Evolutionary conservation across 2,329 filamentous ascomycete species (phyloP), one percentile per base, ranked within the genome.

Genomic region (Cladophialophora yegresii): DNA sequence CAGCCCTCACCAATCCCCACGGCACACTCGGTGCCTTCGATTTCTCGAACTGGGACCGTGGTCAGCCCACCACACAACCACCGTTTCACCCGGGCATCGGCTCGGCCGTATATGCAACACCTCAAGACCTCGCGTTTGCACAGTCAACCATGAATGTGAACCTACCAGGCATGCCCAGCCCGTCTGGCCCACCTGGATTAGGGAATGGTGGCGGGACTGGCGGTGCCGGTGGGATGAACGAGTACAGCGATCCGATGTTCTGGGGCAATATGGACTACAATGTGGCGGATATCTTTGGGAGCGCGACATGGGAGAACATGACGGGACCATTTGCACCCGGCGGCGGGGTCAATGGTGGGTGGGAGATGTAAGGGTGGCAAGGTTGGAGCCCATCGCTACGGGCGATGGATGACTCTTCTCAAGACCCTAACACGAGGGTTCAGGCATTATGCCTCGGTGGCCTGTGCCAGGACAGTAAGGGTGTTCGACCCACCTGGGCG

Each of bases 191-290:
- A 22, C 30, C 30, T 23, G 55, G 54, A 22, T 40, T 30, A 12
- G 55, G 53, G 22, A 20, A 33, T 33, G n/a, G 55, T 8, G 54
- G 47, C 47, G 54, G 56, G 6, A 58, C 23, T 26, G 65, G 63
- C 26, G 61, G 53, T 56, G 9, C 20, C 4, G 47, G 47, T 56
- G 62, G 58, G n/a, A 16, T 69, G 33, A 58, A 57, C 56, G 68
- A 69, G 26, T 70, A 71, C 61, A 65, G 64, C 6, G 69, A 71
- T 47, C 69, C 67, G 40, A 68, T 70, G 64, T 70, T 71, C 53
- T 71, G 69, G 69, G 67, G 65, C 13, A 70, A 70, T 43, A 67
- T 70, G 65, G 69, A 71, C 30, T 69, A 64, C 32, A 70, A 70
- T 45, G 63, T 70, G n/a, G 65, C 67, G 12, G 70, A 71, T 50